Percentiles rank a stretch among this genome's conserved stretches.
These are phyloP conservation scores for Entomophthora muscae DNA, from an alignment of 371 early-diverging fungal genomes.

Conservation along the genomic window DNA sequence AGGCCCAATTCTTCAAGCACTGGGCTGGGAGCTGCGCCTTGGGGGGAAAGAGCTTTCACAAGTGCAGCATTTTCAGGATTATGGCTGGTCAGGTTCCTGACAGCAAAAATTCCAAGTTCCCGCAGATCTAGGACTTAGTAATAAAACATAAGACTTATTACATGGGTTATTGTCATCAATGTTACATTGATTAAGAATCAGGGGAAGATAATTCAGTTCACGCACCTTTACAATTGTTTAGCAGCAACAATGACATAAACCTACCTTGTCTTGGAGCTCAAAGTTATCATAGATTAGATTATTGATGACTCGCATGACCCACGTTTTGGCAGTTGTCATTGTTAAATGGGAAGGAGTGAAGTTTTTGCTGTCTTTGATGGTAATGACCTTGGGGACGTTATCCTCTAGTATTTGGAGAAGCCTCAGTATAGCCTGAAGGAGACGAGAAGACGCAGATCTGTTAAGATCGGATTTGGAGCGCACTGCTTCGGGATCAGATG, in stretches of 20 bases:
- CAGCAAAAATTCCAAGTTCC: not conserved
- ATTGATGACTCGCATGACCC: not conserved
- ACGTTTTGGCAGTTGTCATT: not conserved
- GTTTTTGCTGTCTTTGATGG: not conserved
- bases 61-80: not conserved
- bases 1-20: not conserved
- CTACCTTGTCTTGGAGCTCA: not conserved
- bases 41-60: not conserved
- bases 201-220: conserved; percentile 21
- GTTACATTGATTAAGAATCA: conserved; percentile 36
- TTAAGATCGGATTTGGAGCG: not conserved
- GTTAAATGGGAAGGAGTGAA: not conserved
- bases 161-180: conserved; percentile 61
- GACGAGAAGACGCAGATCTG: not conserved
- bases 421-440: not conserved
- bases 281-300: not conserved
- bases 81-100: not conserved
- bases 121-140: not conserved
- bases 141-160: conserved; percentile 14
- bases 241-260: not conserved
- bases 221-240: conserved; percentile 18
- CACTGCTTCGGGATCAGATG: not conserved
- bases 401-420: not conserved
- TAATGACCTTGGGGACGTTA: not conserved
- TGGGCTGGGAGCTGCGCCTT: not conserved